phyloP scores from a whole-genome alignment of 2,329 filamentous ascomycete species.

The Amylocarpus encephaloides region DNA sequence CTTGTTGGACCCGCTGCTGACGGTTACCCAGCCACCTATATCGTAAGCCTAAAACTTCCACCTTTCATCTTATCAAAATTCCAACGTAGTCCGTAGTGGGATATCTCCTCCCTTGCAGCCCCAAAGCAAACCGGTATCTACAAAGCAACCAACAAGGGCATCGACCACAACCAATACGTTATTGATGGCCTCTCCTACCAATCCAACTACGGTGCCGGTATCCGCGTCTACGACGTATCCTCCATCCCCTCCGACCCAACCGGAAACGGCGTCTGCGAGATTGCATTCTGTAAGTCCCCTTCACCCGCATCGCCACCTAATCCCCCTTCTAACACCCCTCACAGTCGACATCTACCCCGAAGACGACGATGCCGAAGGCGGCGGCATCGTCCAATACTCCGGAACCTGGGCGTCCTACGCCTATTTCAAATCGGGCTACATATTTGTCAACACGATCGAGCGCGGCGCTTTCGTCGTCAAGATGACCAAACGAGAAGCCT shows the following conservation, averaged over 20 bases:
- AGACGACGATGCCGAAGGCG: slow-evolving; percentile 22
- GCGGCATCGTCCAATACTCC: slow-evolving; percentile 37
- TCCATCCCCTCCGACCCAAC: slow-evolving; percentile 32
- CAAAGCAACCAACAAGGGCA: slow-evolving; percentile 33
- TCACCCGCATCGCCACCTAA: background rate
- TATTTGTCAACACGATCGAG: slow-evolving; percentile 36
- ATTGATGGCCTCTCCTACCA: slow-evolving; percentile 39
- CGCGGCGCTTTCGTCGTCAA: slow-evolving; percentile 29
- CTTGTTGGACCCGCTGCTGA: slow-evolving; percentile 36
- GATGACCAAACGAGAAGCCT: slow-evolving; percentile 4
- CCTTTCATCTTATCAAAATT: slow-evolving; percentile 20
- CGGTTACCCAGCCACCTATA: slow-evolving; percentile 43
- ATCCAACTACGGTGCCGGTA: slow-evolving; percentile 45
- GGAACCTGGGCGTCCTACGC: slow-evolving; percentile 39
- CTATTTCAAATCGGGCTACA: slow-evolving; percentile 35
- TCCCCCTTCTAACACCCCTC: background rate
- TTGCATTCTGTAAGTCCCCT: slow-evolving; percentile 23
- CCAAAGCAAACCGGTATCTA: slow-evolving; percentile 39
- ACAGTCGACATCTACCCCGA: slow-evolving; percentile 28
- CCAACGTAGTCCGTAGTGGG: slow-evolving; percentile 28
- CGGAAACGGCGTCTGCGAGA: slow-evolving; percentile 36
- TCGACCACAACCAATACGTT: slow-evolving; percentile 43
- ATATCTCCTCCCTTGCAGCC: slow-evolving; percentile 35
- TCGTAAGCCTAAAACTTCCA: slow-evolving; percentile 20
- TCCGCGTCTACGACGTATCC: slow-evolving; percentile 32